Evolutionary conservation across 1,284 basidiomycete species (phyloP).

Genomic region (Rhizoctonia solani): DNA sequence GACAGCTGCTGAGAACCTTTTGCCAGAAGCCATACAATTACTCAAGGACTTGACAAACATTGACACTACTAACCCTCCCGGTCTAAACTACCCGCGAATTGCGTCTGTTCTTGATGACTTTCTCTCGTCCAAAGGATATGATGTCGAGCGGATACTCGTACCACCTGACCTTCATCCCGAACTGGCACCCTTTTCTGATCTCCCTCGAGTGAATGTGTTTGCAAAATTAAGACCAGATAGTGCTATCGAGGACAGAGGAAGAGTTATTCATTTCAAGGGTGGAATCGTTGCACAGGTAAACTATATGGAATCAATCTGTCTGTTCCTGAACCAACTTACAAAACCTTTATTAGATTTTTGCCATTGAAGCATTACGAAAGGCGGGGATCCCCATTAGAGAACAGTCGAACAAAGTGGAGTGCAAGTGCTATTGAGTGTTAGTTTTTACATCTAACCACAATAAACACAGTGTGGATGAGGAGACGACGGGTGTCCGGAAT

Average conservation of each 20-base stretch:
- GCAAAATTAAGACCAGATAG: constrained; percentile 9
- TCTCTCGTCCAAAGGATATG: constrained; percentile 33
- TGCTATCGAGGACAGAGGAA: constrained; percentile 7
- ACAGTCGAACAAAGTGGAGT: constrained; percentile 17
- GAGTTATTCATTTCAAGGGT: constrained; percentile 33
- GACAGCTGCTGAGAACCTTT: background rate
- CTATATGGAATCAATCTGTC: background rate
- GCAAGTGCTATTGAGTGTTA: background rate
- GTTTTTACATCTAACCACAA: background rate
- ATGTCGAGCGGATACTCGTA: constrained; percentile 17
- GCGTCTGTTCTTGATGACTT: constrained; percentile 33
- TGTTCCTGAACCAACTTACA: background rate
- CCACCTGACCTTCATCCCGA: constrained; percentile 18
- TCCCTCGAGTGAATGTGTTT: constrained; percentile 36
- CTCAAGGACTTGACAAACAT: constrained; percentile 16
- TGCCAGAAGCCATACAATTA: constrained; percentile 4
- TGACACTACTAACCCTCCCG: constrained; percentile 38
- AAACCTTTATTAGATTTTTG: constrained; percentile 19
- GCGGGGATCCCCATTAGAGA: constrained; percentile 30
- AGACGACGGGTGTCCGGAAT: constrained; percentile 36
- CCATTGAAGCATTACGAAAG: constrained; percentile 34
- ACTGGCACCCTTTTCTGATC: constrained; percentile 34
- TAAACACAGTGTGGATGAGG: constrained; percentile 34
- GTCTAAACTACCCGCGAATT: constrained; percentile 35
- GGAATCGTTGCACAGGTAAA: constrained; percentile 37